Evolutionary conservation across 1,284 basidiomycete species (phyloP).

Genomic region (Pseudozyma tsukubaensis): DNA sequence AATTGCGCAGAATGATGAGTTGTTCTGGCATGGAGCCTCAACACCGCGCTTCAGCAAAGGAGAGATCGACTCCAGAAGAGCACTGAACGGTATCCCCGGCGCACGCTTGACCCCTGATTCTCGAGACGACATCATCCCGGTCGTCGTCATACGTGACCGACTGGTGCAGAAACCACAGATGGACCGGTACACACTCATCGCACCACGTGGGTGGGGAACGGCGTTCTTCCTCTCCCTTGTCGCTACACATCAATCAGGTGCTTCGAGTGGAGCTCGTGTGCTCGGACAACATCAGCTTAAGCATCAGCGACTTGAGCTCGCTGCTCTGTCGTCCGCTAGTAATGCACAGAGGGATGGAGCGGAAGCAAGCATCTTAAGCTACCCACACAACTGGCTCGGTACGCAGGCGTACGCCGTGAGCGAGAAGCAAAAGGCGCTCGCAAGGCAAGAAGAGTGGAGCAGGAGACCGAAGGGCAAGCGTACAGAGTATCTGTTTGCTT

Average conservation of each 20-base stretch:
- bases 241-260: conserved; percentile 51
- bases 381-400: conserved; percentile 58
- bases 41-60: conserved; percentile 58
- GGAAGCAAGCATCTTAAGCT: conserved; percentile 28
- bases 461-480: conserved; percentile 61
- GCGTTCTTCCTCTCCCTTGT: conserved; percentile 63
- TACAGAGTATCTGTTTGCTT: conserved; percentile 43
- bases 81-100: conserved; percentile 39
- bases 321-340: conserved; percentile 17
- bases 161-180: conserved; percentile 25
- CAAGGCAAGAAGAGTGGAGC: conserved; percentile 45
- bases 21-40: conserved; percentile 35
- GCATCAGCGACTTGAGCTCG: conserved; percentile 49
- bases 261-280: conserved; percentile 47
- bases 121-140: conserved; percentile 54
- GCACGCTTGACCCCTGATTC: conserved; percentile 45
- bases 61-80: conserved; percentile 59
- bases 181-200: conserved; percentile 55
- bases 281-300: conserved; percentile 59
- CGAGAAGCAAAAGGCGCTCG: conserved; percentile 27
- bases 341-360: conserved; percentile 3
- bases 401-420: conserved; percentile 34
- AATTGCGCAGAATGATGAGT: neutral
- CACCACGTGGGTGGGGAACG: conserved; percentile 65
- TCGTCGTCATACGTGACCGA: conserved; percentile 46